Evolutionary conservation across 1,284 basidiomycete species (phyloP).

Genomic region (Ganoderma sp.): DNA sequence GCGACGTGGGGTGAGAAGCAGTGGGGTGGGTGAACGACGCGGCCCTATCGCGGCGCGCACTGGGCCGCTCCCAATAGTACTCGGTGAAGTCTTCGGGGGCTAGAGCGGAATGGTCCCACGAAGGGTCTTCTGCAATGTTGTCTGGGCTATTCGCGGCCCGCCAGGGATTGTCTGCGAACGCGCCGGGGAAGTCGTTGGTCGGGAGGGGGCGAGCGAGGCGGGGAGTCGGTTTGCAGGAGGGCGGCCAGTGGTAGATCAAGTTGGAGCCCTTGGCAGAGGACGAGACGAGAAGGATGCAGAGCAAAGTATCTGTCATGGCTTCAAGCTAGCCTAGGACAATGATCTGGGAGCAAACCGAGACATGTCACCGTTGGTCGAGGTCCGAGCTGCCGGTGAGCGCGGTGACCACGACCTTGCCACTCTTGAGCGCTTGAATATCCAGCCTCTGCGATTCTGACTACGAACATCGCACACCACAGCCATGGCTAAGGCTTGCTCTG

Average conservation of each 20-base stretch:
- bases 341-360: neutral
- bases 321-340: neutral
- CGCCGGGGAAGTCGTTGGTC: constrained; percentile 48
- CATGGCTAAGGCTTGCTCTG: too few species aligned
- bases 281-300: constrained; percentile 75
- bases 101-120: constrained; percentile 16
- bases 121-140: constrained; percentile 27
- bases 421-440: too few species aligned
- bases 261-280: constrained; percentile 77
- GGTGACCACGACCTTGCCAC: too few species aligned
- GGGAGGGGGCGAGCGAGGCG: constrained; percentile 70
- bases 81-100: constrained; percentile 33
- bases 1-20: constrained; percentile 39
- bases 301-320: constrained; percentile 59
- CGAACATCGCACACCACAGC: too few species aligned
- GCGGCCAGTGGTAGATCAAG: constrained; percentile 79
- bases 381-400: too few species aligned
- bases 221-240: constrained; percentile 58
- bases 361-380: neutral
- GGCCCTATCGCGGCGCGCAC: constrained; percentile 36
- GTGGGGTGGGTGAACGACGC: constrained; percentile 38
- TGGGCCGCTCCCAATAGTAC: constrained; percentile 43
- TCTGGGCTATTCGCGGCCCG: constrained; percentile 57
- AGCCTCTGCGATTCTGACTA: too few species aligned
- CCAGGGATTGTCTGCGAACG: constrained; percentile 74